Evolutionary conservation across 1,284 basidiomycete genomes (phyloP), one percentile per base, ranked within the genome.

Genomic region (Ceratobasidium sp.): DNA sequence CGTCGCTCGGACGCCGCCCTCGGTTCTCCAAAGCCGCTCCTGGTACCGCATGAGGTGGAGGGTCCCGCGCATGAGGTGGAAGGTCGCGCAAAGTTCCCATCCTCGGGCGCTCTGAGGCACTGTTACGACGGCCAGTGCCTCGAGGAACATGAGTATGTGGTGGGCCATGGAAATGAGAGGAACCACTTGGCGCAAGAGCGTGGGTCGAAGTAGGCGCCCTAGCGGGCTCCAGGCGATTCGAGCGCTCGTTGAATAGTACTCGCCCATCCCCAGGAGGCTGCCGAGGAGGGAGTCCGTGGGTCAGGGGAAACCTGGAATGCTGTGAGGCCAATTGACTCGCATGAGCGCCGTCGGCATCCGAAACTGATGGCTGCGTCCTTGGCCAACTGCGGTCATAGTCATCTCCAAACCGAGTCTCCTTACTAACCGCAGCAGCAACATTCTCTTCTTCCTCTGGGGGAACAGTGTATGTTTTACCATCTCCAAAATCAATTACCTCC

Each of bases 311-410:
- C 16, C 61, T 63, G 19, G 82, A 78, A 37, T 84, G 81, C 24
- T 85, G 84, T 6, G 86, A 82, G 34, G 82, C 81, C 8, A 81
- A 77, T 11, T 84, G 82, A 74, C 80, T 41, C 27, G 56, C 56
- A 24, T 63, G 61, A 16, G 51, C 27, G 9, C 48, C 22, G 14
- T 71, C 68, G 13, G 74, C 7, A 16, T 74, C 75, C 34, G 48
- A 43, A 74, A 13, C 37, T 49, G 39, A n/a, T 19, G 68, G 68
- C 19, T 22, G 66, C 11, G 74, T 64, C 39, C 90, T 89, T 14
- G 95, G 94, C 94, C 95, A 97, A 79, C 93, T 95, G 75, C 95
- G 88, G 83, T 96, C 95, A 80, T 93, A 96, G 81, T 98, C 95
- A 78, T 97, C 94, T 7, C 86, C 88, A 81, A 94, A 93, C 31